Conservation (phyloP, 345 rosid species). For the Arabidopsis suecica region DNA sequence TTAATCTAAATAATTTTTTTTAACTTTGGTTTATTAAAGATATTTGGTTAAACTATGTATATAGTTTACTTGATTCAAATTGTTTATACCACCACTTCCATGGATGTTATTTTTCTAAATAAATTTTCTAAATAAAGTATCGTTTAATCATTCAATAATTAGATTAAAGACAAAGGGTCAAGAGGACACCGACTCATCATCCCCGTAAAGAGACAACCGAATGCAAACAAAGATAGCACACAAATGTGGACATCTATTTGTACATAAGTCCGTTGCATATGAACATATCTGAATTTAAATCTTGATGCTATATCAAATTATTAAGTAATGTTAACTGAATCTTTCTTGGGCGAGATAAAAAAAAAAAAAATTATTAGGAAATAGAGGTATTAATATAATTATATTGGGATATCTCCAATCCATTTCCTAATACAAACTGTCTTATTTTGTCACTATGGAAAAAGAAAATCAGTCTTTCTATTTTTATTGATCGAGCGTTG, state of each 20-base stretch:
- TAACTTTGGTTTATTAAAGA: too few species aligned
- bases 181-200: constrained; percentile 38
- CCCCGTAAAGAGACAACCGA: constrained; percentile 36
- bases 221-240: constrained; percentile 47
- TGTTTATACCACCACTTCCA: neutral
- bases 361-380: too few species aligned
- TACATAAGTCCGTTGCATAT: constrained; percentile 21
- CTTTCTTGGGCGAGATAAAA: neutral
- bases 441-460: too few species aligned
- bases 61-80: neutral
- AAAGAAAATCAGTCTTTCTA: neutral
- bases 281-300: constrained; percentile 19
- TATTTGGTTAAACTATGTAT: neutral
- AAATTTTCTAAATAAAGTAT: neutral
- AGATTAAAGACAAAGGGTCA: constrained; percentile 1
- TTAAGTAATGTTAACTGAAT: neutral
- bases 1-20: too few species aligned
- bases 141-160: constrained; percentile 10
- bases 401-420: too few species aligned
- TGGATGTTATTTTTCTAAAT: neutral
- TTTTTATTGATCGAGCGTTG: neutral
- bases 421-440: too few species aligned
- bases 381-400: too few species aligned
- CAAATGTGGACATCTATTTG: constrained; percentile 35
- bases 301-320: neutral